Evolutionary conservation across 2,329 filamentous ascomycete genomes (phyloP), one percentile per base, ranked within the genome.

Genomic region (Fusarium sp.): DNA sequence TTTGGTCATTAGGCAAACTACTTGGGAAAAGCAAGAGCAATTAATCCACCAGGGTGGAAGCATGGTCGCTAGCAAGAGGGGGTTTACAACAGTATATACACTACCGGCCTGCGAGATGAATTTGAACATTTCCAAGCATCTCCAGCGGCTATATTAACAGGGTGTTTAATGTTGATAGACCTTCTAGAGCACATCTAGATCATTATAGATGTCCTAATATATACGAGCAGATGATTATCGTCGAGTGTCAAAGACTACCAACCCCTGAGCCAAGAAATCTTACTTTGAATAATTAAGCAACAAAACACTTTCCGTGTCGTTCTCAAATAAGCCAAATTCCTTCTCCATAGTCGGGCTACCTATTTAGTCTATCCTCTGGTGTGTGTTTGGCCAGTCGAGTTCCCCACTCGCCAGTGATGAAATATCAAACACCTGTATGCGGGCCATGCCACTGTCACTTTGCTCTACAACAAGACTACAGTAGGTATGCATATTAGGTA

Each of bases 331-430:
- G n/a, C 10, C 38, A 11, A 11, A 18, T 40, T 29, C 4, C 5
- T n/a, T 3, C 3, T 29, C 11, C 10, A 13, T 41, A 13, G 7
- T 25, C 38, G 25, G 44, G 5, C 2, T 22, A 11, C 6, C 29
- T 34, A 34, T 3, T 8, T 8, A 16, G 11, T 5, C 18, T 38
- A 38, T 38, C 34, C 10, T 49, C 24, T 16, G n/a, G 30, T 20
- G 41, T 38, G 15, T 29, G 15, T 16, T 16, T 49, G 38, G 1
- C 8, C 22, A 15, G 16, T 16, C 16, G 16, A 44, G 20, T n/a
- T n/a, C 38, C 30, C 62, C 62, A 66, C 25, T 25, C 22, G 48
- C 20, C 47, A 54, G 63, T 66, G 62, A 46, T 61, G 62, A 25
- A 30, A 49, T 40, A 54, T 41, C n/a, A 32, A 24, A 54, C 13